Base-by-base conservation (phyloP, 139 green algal genomes). In the Nannochloris sp. region DNA sequence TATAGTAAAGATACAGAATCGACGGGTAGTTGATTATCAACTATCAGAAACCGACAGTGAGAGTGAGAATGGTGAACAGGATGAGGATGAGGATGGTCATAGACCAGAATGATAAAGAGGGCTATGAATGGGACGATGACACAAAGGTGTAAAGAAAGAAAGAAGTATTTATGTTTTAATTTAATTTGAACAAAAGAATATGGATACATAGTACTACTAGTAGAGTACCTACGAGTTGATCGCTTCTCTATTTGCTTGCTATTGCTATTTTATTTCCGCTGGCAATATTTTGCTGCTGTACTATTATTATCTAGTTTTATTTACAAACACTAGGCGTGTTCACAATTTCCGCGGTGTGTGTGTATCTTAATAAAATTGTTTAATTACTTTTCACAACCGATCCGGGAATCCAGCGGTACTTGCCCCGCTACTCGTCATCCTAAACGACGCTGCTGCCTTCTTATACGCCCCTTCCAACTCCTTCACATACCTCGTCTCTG, bases 401-500 rank as follows among this genome's bases (percentile, higher is more conserved):
- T 61, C n/a, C n/a, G 32, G 56, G 54, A 54, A 64, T 47, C 31
- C 56, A 30, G 56, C 12, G 7, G 29, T 36, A 51, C 32, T 24
- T 24, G 56, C 56, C 29, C 32, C 32, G 12, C 9, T 27, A 12
- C 10, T 39, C 10, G 12, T 27, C 12, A 59, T 59, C 12, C 48
- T 59, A 36, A 65, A 65, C 5, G 34, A 54, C 13, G 30, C 13
- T 23, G 59, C 59, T 27, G 59, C 33, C 39, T 19, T 55, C 14
- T 13, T 23, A 54, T 39, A 53, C 13, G 19, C 14, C 30, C 10
- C 34, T 0, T 34, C 4, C 24, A 53, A 10, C n/a, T 77, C 67
- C 15, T 63, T 19, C n/a, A 44, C 4, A 82, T 83, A 95, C 13
- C 53, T 57, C 1, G 13, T 42, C 60, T 90, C 76, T 2, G 81